phyloP scores from a whole-genome alignment of 169 alveolate species.

The Plasmodium knowlesi region DNA sequence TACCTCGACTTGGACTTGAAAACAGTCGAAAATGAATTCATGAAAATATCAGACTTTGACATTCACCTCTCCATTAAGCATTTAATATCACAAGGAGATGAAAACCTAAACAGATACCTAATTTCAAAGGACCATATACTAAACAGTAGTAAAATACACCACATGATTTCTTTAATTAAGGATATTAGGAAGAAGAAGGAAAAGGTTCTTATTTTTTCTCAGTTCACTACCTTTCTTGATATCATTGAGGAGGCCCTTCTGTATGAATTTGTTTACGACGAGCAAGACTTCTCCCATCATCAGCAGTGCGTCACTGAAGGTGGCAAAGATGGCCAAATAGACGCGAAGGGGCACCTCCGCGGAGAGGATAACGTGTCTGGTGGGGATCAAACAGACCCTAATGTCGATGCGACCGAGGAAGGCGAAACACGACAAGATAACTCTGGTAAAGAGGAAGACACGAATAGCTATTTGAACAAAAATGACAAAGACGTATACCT shows the following conservation, averaged over 20 bases:
- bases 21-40: slow-evolving; percentile 81
- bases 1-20: slow-evolving; percentile 79
- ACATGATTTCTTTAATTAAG: slow-evolving; percentile 78
- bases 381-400: neutral
- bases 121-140: slow-evolving; percentile 78
- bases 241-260: slow-evolving; percentile 89
- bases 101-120: slow-evolving; percentile 64
- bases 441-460: neutral
- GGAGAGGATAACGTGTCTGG: neutral
- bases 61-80: slow-evolving; percentile 81
- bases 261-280: slow-evolving; percentile 71
- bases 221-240: slow-evolving; percentile 92
- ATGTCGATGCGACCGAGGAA: neutral
- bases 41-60: slow-evolving; percentile 85
- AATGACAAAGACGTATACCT: neutral
- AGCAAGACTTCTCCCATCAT: slow-evolving; percentile 44
- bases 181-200: slow-evolving; percentile 79
- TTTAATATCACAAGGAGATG: slow-evolving; percentile 73
- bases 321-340: neutral
- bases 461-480: slow-evolving; percentile 1
- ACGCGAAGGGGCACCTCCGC: neutral
- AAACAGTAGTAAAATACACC: slow-evolving; percentile 78
- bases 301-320: neutral
- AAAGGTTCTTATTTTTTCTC: slow-evolving; percentile 94
- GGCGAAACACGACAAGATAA: neutral